Base-by-base conservation (phyloP, 352 stramenopile species). In the Hyaloperonospora brassicae region DNA sequence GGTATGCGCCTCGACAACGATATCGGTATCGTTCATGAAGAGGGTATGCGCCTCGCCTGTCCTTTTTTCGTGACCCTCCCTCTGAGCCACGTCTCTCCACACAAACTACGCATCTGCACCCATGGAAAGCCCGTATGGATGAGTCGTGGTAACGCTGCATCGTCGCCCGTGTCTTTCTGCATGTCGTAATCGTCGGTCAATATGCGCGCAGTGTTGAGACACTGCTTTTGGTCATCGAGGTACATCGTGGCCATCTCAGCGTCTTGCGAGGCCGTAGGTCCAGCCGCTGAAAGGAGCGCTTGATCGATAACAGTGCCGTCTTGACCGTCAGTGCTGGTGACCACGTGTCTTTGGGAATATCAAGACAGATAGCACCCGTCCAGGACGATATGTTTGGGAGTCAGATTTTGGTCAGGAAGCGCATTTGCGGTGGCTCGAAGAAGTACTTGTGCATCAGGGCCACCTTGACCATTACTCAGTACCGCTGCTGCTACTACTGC, bases 331-430 rank as follows among this genome's bases (percentile, higher is more conserved):
- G 60, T 23, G 95, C 95, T 5, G 95, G 95, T 9, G 87, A 97
- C 90, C 92, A 98, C 66, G 95, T 85, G 73, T 98, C 94, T 69
- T 98, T 98, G 31, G 98, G 73, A 61, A 98, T 98, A 59, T 98
- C 95, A 76, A 98, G 77, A 64, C 95, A 98, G 68, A 98, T 98
- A 9, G 93, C 93, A 23, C 95, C 95, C 7, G 95, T 98, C 76
- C 98, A 91, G 2, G 89, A 98, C 14, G 87, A 97, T 64, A 98
- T 97, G 64, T 98, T 98, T 0, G 95, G 95, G 71, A 98, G 95
- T 89, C 91, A 98, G 59, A 98, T 96, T 71, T 97, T 97, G 47
- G 90, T 97, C 27, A 89, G 66, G 62, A 97, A 97, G 57, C 79
- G 79, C 67, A 93, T 86, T 59, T 97, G 97, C 1, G 95, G 95